Conservation (phyloP, 2,329 filamentous ascomycete genomes). For the Blastomyces percursus region DNA sequence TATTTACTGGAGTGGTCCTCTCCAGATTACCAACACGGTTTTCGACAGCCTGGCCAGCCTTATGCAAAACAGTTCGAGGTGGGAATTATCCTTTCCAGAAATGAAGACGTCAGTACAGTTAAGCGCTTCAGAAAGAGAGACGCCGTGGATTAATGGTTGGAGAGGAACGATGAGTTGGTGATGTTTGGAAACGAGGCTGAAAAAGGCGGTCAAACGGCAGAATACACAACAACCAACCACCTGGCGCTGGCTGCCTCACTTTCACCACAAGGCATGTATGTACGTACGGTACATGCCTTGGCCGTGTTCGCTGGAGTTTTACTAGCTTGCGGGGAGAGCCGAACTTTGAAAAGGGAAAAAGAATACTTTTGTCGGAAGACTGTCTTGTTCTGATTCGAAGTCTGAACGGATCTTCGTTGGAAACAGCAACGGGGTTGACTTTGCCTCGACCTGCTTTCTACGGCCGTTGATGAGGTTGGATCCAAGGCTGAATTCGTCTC, state of each 20-base stretch:
- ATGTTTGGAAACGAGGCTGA: constrained; percentile 4
- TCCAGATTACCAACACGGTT: constrained; percentile 1
- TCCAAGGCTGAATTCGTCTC: not conserved
- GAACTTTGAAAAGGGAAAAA: not conserved
- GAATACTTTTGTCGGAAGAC: not conserved
- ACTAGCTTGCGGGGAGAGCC: not conserved
- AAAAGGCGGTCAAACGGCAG: constrained; percentile 7
- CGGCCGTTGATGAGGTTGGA: not conserved
- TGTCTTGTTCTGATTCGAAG: not conserved
- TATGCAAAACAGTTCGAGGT: not conserved
- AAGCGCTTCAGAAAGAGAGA: constrained; percentile 1
- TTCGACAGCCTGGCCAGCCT: constrained; percentile 3
- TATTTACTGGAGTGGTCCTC: not conserved
- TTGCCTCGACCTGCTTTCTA: not conserved
- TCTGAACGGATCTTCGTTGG: not conserved
- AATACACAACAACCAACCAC: not conserved
- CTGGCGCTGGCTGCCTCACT: constrained; percentile 19
- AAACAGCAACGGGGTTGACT: not conserved
- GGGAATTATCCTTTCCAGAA: not conserved
- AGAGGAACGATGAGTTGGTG: not conserved
- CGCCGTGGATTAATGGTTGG: not conserved
- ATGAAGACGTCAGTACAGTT: not conserved
- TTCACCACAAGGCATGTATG: constrained; percentile 9
- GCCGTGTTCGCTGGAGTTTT: not conserved
- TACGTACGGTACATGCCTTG: not conserved